Percentiles rank a stretch among this genome's conserved stretches.
phyloP scores from a whole-genome alignment of 192 early-diverging fungal species.

The Funneliformis geosporum region DNA sequence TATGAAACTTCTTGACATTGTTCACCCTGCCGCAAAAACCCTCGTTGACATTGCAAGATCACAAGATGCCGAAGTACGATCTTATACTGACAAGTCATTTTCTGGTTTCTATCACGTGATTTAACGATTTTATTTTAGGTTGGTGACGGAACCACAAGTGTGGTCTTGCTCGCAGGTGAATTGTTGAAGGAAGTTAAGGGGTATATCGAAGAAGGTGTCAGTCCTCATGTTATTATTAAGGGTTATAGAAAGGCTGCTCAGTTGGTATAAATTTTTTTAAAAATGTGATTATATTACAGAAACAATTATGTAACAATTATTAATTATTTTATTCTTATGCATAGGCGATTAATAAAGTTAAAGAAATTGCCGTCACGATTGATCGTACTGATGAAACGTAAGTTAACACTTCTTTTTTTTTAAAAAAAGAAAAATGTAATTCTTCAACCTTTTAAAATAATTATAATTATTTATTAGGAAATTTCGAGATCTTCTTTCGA shows the following conservation, averaged over 20 bases:
- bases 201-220: slow-evolving; percentile 93
- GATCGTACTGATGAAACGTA: slow-evolving; percentile 77
- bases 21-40: slow-evolving; percentile 97
- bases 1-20: slow-evolving; percentile 95
- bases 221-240: slow-evolving; percentile 92
- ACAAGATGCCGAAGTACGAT: slow-evolving; percentile 90
- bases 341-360: slow-evolving; percentile 85
- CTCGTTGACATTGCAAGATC: slow-evolving; percentile 97
- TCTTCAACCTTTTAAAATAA: background rate
- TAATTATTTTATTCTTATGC: too few relatives aligned
- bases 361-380: slow-evolving; percentile 87
- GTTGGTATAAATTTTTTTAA: slow-evolving; percentile 49
- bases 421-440: background rate
- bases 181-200: slow-evolving; percentile 93
- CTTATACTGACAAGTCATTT: slow-evolving; percentile 7
- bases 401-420: slow-evolving; percentile 31
- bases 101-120: background rate
- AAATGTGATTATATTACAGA: background rate
- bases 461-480: slow-evolving; percentile 50
- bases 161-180: slow-evolving; percentile 95
- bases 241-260: slow-evolving; percentile 93
- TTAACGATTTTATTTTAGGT: slow-evolving; percentile 52
- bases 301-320: too few relatives aligned
- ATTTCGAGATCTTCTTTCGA: slow-evolving; percentile 87
- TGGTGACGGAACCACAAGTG: slow-evolving; percentile 98